phyloP scores from a whole-genome alignment of 2,329 filamentous ascomycete genomes.

The Intubia oerlemansii region DNA sequence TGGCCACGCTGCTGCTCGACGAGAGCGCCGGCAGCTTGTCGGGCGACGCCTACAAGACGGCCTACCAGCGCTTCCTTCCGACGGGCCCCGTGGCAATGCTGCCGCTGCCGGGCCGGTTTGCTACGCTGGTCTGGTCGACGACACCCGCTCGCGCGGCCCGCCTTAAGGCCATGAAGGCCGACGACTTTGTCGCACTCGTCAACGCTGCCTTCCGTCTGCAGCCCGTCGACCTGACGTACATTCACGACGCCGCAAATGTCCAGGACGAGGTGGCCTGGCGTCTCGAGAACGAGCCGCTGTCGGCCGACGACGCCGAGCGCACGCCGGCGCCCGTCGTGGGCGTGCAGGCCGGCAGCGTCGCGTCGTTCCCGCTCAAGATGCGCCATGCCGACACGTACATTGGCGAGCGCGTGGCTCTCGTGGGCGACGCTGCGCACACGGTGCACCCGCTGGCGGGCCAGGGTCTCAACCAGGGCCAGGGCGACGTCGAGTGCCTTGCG shows the following conservation, averaged over 20 bases:
- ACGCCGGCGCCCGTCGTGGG: conserved; percentile 42
- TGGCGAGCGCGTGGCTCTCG: conserved; percentile 69
- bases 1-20: conserved; percentile 65
- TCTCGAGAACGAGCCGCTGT: conserved; percentile 30
- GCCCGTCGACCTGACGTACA: conserved; percentile 59
- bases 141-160: conserved; percentile 58
- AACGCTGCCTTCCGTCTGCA: conserved; percentile 81
- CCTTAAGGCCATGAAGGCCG: conserved; percentile 51
- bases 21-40: conserved; percentile 22
- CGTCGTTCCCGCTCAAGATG: conserved; percentile 79
- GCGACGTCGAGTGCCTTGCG: conserved; percentile 63
- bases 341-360: conserved; percentile 61
- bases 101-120: conserved; percentile 62
- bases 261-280: conserved; percentile 53
- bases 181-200: conserved; percentile 68
- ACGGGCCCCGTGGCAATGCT: conserved; percentile 82
- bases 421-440: conserved; percentile 89
- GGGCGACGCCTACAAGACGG: conserved; percentile 40
- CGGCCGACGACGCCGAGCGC: conserved; percentile 18
- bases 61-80: conserved; percentile 89
- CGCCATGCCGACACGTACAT: conserved; percentile 90
- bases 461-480: conserved; percentile 83
- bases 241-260: conserved; percentile 42
- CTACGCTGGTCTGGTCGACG: conserved; percentile 88
- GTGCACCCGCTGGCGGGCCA: conserved; percentile 89